Percentiles rank a stretch among this genome's conserved stretches.
phyloP scores from a whole-genome alignment of 2,329 filamentous ascomycete species.

The Bipolaris zeicola region DNA sequence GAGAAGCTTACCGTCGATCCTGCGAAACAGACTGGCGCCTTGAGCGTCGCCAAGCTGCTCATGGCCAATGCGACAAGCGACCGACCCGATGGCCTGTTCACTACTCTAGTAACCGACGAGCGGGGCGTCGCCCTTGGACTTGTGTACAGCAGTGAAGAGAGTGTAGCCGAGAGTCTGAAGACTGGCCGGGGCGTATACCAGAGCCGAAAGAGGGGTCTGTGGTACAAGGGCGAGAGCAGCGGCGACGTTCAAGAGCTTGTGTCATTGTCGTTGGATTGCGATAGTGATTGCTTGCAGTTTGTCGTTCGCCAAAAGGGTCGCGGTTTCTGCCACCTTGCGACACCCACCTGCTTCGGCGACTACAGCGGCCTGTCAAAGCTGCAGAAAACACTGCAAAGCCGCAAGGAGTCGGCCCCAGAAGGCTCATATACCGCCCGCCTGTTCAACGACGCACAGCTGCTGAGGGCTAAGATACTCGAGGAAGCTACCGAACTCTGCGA shows the following conservation, averaged over 20 bases:
- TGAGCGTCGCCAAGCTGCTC: conserved; percentile 74
- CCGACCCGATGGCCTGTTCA: conserved; percentile 79
- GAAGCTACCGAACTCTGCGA: conserved; percentile 95
- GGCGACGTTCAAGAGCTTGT: conserved; percentile 92
- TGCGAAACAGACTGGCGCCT: conserved; percentile 62
- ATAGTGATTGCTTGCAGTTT: conserved; percentile 90
- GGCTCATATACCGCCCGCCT: conserved; percentile 93
- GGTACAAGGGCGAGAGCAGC: conserved; percentile 95
- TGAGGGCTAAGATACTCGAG: conserved; percentile 97
- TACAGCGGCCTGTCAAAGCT: conserved; percentile 80
- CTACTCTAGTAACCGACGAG: conserved; percentile 91
- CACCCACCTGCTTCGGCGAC: conserved; percentile 89
- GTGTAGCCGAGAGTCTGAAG: conserved; percentile 81
- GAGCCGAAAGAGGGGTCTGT: conserved; percentile 91
- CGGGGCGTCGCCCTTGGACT: conserved; percentile 81
- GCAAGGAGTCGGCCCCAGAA: conserved; percentile 80
- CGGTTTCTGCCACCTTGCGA: conserved; percentile 91
- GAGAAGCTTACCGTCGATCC: conserved; percentile 69
- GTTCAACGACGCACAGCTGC: conserved; percentile 87
- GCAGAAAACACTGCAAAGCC: conserved; percentile 81
- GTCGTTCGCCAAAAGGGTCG: conserved; percentile 86
- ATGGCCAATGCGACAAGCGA: conserved; percentile 80
- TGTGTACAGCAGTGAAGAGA: conserved; percentile 93
- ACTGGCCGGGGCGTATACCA: conserved; percentile 90
- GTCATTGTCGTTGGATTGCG: conserved; percentile 85